Evolutionary conservation across 495 filamentous ascomycete species (phyloP), one percentile per base, ranked within the genome.

Genomic region (Penicillium malachiteum): DNA sequence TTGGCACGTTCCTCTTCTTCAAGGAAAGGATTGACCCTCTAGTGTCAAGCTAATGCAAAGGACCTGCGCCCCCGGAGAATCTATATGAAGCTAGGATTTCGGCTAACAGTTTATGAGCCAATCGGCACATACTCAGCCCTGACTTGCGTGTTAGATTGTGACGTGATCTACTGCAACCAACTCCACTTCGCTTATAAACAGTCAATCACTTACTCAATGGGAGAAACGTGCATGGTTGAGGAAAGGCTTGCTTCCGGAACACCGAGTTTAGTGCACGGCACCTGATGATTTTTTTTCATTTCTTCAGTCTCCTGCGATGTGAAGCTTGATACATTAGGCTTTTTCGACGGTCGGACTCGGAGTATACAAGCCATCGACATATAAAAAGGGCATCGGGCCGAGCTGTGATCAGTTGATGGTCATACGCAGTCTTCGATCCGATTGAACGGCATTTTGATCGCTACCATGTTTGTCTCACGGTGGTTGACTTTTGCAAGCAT

Each of bases 201-300:
- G 58, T 56, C 58, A 61, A 61, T 61, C 58, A 61, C 33, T 61
- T 33, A 54, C 55, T 31, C 40, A 54, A 42, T 41, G 21, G 54
- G 50, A 43, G 35, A 7, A 61, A 61, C 54, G 58, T 61, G 58
- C 46, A 33, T 50, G 58, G 31, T 30, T 21, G 14, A 21, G 18
- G 16, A 13, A 16, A 45, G 21, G 16, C 18, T 35, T 52, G 17
- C 31, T 21, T 46, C 35, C 21, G 21, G 37, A 8, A 33, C 26
- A 21, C 35, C 35, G 39, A 33, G 30, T 7, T 48, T 46, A 41
- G 30, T 45, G 34, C 43, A 33, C 44, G 45, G 56, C 16, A 12
- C n/a, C 13, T 30, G 52, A 16, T 38, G 33, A 31, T 34, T 38
- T 54, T 38, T 54, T 14, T 26, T 26, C 21, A 26, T 26, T 26